Percentiles rank a stretch among this genome's conserved stretches.
Evolutionary conservation across 2,329 filamentous ascomycete genomes (phyloP).

Genomic region (Ramularia endophylla): DNA sequence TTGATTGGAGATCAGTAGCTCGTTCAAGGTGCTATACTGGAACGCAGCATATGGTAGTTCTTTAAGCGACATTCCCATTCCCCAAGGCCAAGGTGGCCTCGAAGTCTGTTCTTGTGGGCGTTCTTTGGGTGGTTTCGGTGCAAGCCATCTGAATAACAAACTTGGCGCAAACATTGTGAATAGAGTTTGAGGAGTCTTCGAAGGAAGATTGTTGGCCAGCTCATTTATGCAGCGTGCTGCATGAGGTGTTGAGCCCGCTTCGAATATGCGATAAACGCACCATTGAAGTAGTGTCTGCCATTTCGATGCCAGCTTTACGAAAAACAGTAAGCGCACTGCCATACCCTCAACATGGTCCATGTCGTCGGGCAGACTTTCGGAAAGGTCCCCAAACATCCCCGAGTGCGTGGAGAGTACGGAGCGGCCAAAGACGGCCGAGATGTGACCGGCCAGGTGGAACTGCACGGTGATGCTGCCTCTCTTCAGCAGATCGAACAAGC

Average conservation of each 20-base stretch:
- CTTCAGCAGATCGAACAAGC: constrained; percentile 66
- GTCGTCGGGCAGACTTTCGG: constrained; percentile 71
- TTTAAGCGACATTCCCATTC: constrained; percentile 42
- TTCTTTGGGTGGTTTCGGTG: constrained; percentile 41
- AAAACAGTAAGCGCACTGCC: constrained; percentile 69
- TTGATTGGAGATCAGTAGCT: constrained; percentile 65
- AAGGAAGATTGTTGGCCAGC: constrained; percentile 59
- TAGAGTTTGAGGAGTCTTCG: constrained; percentile 62
- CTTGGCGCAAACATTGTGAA: constrained; percentile 85
- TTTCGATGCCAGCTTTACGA: constrained; percentile 69
- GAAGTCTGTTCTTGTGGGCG: too few species aligned
- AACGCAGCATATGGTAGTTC: constrained; percentile 82
- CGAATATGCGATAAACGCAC: constrained; percentile 91
- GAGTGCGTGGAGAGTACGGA: constrained; percentile 82
- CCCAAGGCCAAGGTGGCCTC: too few species aligned
- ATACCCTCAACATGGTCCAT: constrained; percentile 69
- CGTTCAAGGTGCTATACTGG: constrained; percentile 62
- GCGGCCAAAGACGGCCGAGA: constrained; percentile 70
- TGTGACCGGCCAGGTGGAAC: constrained; percentile 62
- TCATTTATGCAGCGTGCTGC: constrained; percentile 64
- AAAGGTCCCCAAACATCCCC: constrained; percentile 74
- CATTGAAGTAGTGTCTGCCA: constrained; percentile 84
- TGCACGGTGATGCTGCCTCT: constrained; percentile 65
- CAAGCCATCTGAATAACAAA: constrained; percentile 84
- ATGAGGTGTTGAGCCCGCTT: constrained; percentile 60